Base-by-base conservation (phyloP, 129 eudicot genomes). In the Flaveria linearis region DNA sequence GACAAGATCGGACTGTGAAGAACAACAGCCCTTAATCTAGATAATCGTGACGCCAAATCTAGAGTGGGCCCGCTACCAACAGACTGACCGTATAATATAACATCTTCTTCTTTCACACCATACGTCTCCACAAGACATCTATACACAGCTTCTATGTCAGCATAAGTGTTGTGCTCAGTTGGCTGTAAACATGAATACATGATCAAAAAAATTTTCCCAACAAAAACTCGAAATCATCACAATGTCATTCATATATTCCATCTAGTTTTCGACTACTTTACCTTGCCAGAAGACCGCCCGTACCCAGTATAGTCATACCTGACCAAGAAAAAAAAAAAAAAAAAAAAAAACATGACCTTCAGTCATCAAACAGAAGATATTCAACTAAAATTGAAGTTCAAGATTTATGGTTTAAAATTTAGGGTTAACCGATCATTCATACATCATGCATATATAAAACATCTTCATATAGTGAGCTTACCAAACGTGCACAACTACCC, bases 31-130 rank as follows among this genome's bases (percentile, higher is more conserved):
- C 98, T 84, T 74, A 93, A 87, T 62, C 90, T 84, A 23, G 89
- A 81, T 75, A 93, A 78, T 51, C 91, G 91, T 26, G 96, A 88
- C 22, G 97, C 96, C 82, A 93, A 77, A 81, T 93, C 98, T 83
- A 93, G 78, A 16, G 97, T 93, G 1, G 98, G 98, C 4, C 97
- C 97, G 60, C 98, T 93, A 12, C 98, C 98, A 76, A 93, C 97
- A 23, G 98, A 93, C 66, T 93, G 98, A 15, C 98, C 98, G 16
- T 93, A 93, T 71, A 93, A 80, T 69, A 93, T 93, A 53, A 90
- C 68, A 66, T 93, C 97, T 69, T 93, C 96, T 76, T 90, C 97
- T 83, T 90, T 88, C 11, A 71, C 87, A 70, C 88, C 90, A 57
- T 93, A 90, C 18, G 82, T 87, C 67, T 93, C 96, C 58, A 75